phyloP scores from a whole-genome alignment of 495 filamentous ascomycete genomes.

The Thermothielavioides terrestris region DNA sequence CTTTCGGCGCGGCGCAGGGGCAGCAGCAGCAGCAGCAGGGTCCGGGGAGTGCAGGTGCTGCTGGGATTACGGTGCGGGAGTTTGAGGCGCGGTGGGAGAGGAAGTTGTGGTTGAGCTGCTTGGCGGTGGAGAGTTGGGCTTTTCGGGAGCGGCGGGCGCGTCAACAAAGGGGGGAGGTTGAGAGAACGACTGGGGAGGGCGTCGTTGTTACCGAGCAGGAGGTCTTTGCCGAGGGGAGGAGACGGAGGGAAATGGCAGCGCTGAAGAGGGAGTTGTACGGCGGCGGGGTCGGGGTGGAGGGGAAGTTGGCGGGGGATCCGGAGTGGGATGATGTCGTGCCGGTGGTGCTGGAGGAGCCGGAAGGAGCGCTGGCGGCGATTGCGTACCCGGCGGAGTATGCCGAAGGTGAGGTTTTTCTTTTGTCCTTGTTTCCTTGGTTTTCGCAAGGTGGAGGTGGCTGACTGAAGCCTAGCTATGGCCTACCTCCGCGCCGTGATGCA shows the following conservation, averaged over 20 bases:
- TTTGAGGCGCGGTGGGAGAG: conserved; percentile 28
- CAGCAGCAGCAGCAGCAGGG: not conserved
- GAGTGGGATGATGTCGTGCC: conserved; percentile 78
- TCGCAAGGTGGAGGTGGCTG: not conserved
- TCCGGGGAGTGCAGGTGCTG: conserved; percentile 28
- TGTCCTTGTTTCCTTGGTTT: not conserved
- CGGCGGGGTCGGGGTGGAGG: conserved; percentile 21
- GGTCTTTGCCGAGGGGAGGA: conserved; percentile 36
- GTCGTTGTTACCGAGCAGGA: conserved; percentile 29
- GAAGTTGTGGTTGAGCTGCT: conserved; percentile 19
- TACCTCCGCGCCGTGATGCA: conserved; percentile 95
- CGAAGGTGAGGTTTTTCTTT: conserved; percentile 55
- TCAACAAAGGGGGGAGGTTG: conserved; percentile 10
- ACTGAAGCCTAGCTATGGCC: conserved; percentile 41
- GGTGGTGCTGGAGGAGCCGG: conserved; percentile 75
- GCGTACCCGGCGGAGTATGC: conserved; percentile 79
- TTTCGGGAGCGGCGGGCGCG: conserved; percentile 25
- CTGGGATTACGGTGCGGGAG: no score
- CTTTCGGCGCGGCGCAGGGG: no score
- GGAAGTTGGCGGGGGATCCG: conserved; percentile 56
- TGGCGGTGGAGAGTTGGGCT: conserved; percentile 20
- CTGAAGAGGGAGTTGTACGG: conserved; percentile 38
- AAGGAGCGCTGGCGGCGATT: conserved; percentile 73
- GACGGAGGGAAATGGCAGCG: conserved; percentile 37
- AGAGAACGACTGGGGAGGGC: conserved; percentile 11